Percentiles rank a stretch among this genome's conserved stretches.
These are phyloP conservation scores for Suhomyces terraborum DNA, from an alignment of 1,139 yeast species.

Conservation along the genomic window DNA sequence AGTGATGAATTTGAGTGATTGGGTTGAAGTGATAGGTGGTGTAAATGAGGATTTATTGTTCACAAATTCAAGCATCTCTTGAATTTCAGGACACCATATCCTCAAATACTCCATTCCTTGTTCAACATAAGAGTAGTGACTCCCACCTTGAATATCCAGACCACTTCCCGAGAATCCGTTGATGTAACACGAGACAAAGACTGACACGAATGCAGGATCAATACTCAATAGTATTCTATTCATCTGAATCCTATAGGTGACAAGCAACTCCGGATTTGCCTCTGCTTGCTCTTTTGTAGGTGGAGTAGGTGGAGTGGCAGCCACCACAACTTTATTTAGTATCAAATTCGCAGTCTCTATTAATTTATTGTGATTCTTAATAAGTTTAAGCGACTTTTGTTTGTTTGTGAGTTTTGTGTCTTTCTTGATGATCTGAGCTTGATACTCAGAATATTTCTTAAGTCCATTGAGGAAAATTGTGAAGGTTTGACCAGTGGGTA, in stretches of 20 bases:
- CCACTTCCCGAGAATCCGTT: constrained; percentile 35
- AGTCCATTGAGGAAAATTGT: constrained; percentile 45
- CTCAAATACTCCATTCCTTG: constrained; percentile 32
- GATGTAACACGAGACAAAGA: constrained; percentile 34
- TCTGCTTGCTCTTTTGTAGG: constrained; percentile 32
- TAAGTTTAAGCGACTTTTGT: constrained; percentile 27
- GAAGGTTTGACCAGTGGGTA: constrained; percentile 42
- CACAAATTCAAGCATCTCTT: constrained; percentile 22
- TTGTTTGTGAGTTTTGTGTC: constrained; percentile 21
- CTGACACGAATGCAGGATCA: constrained; percentile 35
- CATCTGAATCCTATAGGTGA: constrained; percentile 22
- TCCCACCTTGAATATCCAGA: constrained; percentile 22
- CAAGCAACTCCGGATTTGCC: constrained; percentile 24
- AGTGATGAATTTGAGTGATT: constrained; percentile 17
- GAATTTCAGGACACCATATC: constrained; percentile 40
- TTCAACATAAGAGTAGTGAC: constrained; percentile 35
- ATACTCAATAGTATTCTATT: constrained; percentile 28
- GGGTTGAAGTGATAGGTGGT: constrained; percentile 6
- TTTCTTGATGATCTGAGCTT: constrained; percentile 21
- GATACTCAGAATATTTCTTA: constrained; percentile 25
- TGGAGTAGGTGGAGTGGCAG: constrained; percentile 39
- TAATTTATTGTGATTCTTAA: constrained; percentile 33
- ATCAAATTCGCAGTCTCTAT: constrained; percentile 32
- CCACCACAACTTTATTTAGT: constrained; percentile 28
- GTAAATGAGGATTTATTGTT: neutral